phyloP scores from a whole-genome alignment of 2,329 filamentous ascomycete genomes.

The Aspergillus pseudoviridinutans region DNA sequence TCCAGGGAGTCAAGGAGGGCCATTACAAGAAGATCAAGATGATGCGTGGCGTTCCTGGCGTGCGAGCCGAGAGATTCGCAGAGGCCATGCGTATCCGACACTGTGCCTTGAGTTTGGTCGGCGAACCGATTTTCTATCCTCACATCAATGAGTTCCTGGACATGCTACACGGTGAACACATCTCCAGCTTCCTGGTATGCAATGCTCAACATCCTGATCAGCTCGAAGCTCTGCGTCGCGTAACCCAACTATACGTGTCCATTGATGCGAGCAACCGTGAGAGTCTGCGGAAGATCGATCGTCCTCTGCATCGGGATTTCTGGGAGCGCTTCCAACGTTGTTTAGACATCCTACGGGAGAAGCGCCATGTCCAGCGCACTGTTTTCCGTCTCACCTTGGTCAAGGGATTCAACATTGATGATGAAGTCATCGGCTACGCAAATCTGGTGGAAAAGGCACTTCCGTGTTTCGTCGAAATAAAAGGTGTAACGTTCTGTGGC shows the following conservation, averaged over 20 bases:
- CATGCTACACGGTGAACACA: constrained; percentile 79
- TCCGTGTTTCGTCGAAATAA: constrained; percentile 91
- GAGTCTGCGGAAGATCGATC: constrained; percentile 80
- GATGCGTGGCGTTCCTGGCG: constrained; percentile 88
- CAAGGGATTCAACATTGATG: constrained; percentile 96
- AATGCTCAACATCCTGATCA: constrained; percentile 96
- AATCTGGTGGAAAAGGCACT: constrained; percentile 80
- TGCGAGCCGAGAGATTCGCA: constrained; percentile 83
- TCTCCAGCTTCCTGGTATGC: constrained; percentile 93
- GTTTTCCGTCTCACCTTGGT: constrained; percentile 94
- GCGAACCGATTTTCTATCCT: constrained; percentile 98
- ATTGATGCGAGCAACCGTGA: constrained; percentile 93
- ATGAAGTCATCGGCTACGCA: constrained; percentile 86
- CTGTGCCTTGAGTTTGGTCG: constrained; percentile 86
- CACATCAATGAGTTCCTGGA: constrained; percentile 89
- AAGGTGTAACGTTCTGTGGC: constrained; percentile 95
- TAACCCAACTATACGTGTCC: constrained; percentile 93
- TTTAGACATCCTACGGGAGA: constrained; percentile 80
- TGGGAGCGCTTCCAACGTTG: constrained; percentile 95
- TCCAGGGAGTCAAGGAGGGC: constrained; percentile 80
- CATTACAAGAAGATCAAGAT: constrained; percentile 99
- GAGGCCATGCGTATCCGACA: constrained; percentile 93
- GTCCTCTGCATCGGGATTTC: constrained; percentile 90
- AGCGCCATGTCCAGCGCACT: constrained; percentile 80
- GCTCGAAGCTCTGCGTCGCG: constrained; percentile 72